Base-by-base conservation (phyloP, 495 filamentous ascomycete genomes). In the Hyaloscypha variabilis region DNA sequence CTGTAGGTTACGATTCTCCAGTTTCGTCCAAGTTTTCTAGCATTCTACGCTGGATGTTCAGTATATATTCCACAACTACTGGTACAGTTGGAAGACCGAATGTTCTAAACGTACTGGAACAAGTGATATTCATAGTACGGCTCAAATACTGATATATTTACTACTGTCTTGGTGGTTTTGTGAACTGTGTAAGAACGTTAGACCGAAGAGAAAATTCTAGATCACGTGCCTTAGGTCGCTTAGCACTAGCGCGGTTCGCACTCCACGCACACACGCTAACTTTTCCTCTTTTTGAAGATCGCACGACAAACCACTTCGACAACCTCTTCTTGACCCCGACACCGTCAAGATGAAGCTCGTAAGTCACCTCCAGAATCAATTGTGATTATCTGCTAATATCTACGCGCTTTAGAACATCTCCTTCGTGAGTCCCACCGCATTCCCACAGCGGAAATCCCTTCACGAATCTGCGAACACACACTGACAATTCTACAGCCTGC, bases 331-430 rank as follows among this genome's bases (percentile, higher is more conserved):
- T 58, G 62, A 65, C 63, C 49, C 30, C 26, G 25, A 55, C 55
- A 29, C 59, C 60, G 69, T 63, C 63, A 67, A 63, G 59, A 72
- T 72, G 70, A 72, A 72, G 70, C 51, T 72, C 49, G 70, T 72
- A 62, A 62, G 70, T 72, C 25, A 61, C 23, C 30, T 1, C 14
- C 25, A 6, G 2, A 69, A n/a, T 23, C 28, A 19, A 64, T 57
- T n/a, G 53, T 28, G 57, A 26, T 52, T 23, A 52, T 57, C 30
- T 62, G 64, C 70, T 72, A 69, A 72, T 28, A 5, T 63, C 1
- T 61, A 23, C 49, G 46, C 19, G 46, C 23, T 26, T 36, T 52
- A 72, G 70, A 72, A 97, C 88, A 94, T 97, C 83, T 96, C 91
- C 81, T 93, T 91, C 87, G 71, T 73, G 65, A 30, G 71, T 68